phyloP scores from a whole-genome alignment of 768 basidiomycete genomes.

The Xerocomus brunneocitrinus region DNA sequence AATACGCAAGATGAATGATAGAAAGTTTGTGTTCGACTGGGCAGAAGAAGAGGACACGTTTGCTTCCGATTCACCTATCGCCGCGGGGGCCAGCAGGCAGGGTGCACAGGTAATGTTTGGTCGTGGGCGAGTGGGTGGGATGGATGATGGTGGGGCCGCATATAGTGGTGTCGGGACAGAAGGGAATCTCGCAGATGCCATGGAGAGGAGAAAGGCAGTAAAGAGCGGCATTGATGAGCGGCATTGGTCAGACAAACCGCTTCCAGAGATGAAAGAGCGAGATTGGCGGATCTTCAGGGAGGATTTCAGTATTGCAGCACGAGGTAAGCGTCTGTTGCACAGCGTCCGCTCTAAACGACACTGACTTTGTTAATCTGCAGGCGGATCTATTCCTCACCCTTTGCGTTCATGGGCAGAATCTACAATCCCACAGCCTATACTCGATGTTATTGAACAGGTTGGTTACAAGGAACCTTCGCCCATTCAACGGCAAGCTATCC shows the following conservation, averaged over 20 bases:
- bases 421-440: conserved; percentile 67
- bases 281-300: conserved; percentile 99
- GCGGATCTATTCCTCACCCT: conserved; percentile 91
- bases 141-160: conserved; percentile 66
- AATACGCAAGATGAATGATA: conserved; percentile 90
- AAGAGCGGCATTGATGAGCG: conserved; percentile 86
- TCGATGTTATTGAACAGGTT: conserved; percentile 82
- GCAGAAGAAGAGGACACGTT: conserved; percentile 95
- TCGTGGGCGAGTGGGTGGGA: conserved; percentile 76
- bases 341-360: background rate
- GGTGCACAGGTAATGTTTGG: conserved; percentile 89
- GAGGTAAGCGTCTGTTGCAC: conserved; percentile 49
- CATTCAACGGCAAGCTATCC: conserved; percentile 97
- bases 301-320: conserved; percentile 92
- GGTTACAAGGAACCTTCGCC: conserved; percentile 97
- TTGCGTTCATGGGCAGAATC: conserved; percentile 91
- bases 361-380: conserved; percentile 34
- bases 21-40: conserved; percentile 99
- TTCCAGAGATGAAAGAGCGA: conserved; percentile 89
- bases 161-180: conserved; percentile 37
- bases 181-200: conserved; percentile 65
- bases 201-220: conserved; percentile 78
- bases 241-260: conserved; percentile 95
- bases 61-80: conserved; percentile 67
- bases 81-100: conserved; percentile 66